Percentiles rank a stretch among this genome's conserved stretches.
These are phyloP conservation scores for Penicillium angulare DNA, from an alignment of 495 filamentous ascomycete genomes.

Conservation along the genomic window DNA sequence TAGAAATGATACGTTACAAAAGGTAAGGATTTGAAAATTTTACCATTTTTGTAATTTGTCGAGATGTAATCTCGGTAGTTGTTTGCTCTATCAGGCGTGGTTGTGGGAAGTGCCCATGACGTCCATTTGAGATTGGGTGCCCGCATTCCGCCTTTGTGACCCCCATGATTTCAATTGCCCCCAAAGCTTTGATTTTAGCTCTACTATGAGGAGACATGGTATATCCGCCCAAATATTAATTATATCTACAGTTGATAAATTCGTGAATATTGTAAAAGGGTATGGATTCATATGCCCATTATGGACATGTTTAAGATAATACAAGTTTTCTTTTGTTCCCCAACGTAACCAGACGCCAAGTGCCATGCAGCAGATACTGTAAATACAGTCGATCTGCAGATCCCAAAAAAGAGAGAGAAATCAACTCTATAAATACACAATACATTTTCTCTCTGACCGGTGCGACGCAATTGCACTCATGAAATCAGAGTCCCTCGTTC, in stretches of 20 bases:
- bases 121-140: conserved; percentile 3
- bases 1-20: too few species aligned
- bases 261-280: too few species aligned
- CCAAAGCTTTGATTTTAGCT: background rate
- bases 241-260: too few species aligned
- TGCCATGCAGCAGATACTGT: conserved; percentile 44
- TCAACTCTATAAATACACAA: conserved; percentile 27
- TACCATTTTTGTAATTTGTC: too few species aligned
- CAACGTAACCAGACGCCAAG: conserved; percentile 40
- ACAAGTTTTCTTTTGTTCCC: conserved; percentile 10
- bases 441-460: background rate
- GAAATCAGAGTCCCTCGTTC: too few species aligned
- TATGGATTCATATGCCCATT: too few species aligned
- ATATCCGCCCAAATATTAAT: too few species aligned
- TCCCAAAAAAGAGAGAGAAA: conserved; percentile 16
- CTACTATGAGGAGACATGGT: background rate
- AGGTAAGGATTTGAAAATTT: too few species aligned
- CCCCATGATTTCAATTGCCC: too few species aligned
- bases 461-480: too few species aligned
- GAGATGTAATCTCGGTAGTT: too few species aligned
- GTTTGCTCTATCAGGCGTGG: background rate
- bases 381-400: conserved; percentile 26
- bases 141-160: conserved; percentile 10
- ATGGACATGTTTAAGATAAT: background rate
- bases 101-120: conserved; percentile 8